Base-by-base conservation (phyloP, 371 early-diverging fungal species). In the Mucor circinelloides region DNA sequence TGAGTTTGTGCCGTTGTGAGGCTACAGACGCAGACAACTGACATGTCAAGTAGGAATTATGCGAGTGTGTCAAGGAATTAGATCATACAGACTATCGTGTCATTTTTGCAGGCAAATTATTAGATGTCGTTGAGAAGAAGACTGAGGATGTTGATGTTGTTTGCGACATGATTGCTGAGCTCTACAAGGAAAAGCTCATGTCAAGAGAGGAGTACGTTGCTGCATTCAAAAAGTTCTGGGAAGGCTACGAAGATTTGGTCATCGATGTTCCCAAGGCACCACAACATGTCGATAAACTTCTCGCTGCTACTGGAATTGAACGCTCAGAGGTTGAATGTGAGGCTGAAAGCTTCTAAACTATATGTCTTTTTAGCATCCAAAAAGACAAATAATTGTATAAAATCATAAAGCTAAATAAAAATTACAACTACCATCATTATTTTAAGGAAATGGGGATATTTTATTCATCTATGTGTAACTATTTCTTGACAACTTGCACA, bases 401-500 rank as follows among this genome's bases (percentile, higher is more conserved):
- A 56, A 56, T 56, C 56, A 56, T 30, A 56, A 56, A 56, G 30
- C 55, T 56, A 56, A 13, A 54, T 54, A 54, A 56, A 56, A 56
- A 56, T 56, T 56, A 32, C 10, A 31, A 56, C 4, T 52, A 23
- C 7, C 21, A 19, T 27, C 6, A 52, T 40, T 40, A 40, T 17
- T 40, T 17, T 17, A 30, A 40, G 15, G 17, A 17, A 15, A 40
- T 17, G 40, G 40, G 40, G 17, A 40, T 40, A 40, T 40, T 40
- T 40, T 40, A 4, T 17, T 40, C 34, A 40, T 40, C 17, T 40
- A 40, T 15, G 36, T 32, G 31, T 23, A 34, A 38, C 55, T 81
- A 80, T 71, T 90, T 91, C 71, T 86, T 91, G 15, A 95, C 88
- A 64, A 98, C 92, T 80, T 97, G 96, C 19, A 99, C 96, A 56